phyloP scores from a whole-genome alignment of 2,329 filamentous ascomycete species.

The Microsporum canis region DNA sequence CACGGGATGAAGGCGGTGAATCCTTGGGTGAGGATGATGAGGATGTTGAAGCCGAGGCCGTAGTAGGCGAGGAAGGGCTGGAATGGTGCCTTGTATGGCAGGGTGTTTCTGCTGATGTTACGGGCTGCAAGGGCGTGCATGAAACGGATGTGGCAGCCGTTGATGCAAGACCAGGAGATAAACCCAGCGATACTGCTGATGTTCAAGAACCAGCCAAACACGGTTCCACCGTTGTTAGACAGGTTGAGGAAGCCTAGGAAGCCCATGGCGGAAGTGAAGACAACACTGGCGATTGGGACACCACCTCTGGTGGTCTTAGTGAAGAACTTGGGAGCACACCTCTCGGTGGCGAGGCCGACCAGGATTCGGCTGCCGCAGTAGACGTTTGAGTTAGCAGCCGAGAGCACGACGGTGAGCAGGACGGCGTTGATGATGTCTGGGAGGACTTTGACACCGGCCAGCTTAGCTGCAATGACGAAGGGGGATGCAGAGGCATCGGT shows the following conservation, averaged over 20 bases:
- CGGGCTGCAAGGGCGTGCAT: slow-evolving; percentile 48
- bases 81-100: slow-evolving; percentile 51
- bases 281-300: slow-evolving; percentile 36
- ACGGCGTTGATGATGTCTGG: slow-evolving; percentile 34
- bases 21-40: slow-evolving; percentile 57
- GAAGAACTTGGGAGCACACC: slow-evolving; percentile 36
- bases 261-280: slow-evolving; percentile 42
- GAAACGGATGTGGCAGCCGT: slow-evolving; percentile 52
- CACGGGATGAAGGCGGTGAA: slow-evolving; percentile 58
- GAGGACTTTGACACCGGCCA: slow-evolving; percentile 29
- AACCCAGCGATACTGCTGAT: slow-evolving; percentile 28
- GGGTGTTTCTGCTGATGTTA: slow-evolving; percentile 44
- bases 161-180: slow-evolving; percentile 29
- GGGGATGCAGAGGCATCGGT: slow-evolving; percentile 28
- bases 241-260: slow-evolving; percentile 60
- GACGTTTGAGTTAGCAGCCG: slow-evolving; percentile 34
- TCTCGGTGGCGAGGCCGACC: slow-evolving; percentile 49
- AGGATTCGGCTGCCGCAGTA: slow-evolving; percentile 52
- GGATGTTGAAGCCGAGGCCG: slow-evolving; percentile 52
- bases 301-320: slow-evolving; percentile 32
- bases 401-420: slow-evolving; percentile 34
- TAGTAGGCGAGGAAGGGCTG: slow-evolving; percentile 57
- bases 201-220: slow-evolving; percentile 38
- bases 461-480: slow-evolving; percentile 34
- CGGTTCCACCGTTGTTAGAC: slow-evolving; percentile 48